Percentiles rank a stretch among this genome's conserved stretches.
Evolutionary conservation across 2,329 filamentous ascomycete genomes (phyloP).

Genomic region (Cladosporium sp.): DNA sequence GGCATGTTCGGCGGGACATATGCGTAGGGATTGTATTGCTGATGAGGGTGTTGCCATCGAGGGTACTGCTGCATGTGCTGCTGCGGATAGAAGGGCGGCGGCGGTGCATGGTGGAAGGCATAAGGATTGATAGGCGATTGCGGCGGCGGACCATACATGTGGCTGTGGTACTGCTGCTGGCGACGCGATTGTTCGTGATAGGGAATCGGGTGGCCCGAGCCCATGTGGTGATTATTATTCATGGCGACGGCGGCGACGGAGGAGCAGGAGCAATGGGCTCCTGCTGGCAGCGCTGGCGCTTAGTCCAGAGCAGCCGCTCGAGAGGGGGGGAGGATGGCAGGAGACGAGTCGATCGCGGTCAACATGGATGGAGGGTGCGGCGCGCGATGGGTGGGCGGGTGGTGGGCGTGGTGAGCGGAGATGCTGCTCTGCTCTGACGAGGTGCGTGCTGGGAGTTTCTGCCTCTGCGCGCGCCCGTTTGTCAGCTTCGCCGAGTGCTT

Average conservation of each 20-base stretch:
- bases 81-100: constrained; percentile 20
- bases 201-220: constrained; percentile 52
- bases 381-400: constrained; percentile 1
- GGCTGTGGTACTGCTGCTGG: constrained; percentile 36
- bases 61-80: constrained; percentile 15
- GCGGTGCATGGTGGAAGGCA: constrained; percentile 14
- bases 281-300: constrained; percentile 17
- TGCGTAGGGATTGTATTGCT: constrained; percentile 37
- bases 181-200: constrained; percentile 34
- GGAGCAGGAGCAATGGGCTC: constrained; percentile 12
- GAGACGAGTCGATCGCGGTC: not conserved
- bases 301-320: constrained; percentile 15
- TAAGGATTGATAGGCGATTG: constrained; percentile 28
- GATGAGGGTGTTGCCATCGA: constrained; percentile 23
- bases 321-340: not conserved
- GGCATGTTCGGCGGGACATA: constrained; percentile 17
- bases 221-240: constrained; percentile 83
- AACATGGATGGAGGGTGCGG: constrained; percentile 9
- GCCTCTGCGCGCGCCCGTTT: constrained; percentile 1
- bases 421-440: not conserved
- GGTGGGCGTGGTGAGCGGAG: not conserved
- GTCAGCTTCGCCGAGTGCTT: not conserved
- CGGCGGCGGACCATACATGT: constrained; percentile 35
- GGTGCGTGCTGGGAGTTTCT: not conserved
- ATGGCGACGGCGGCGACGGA: constrained; percentile 52